phyloP scores from a whole-genome alignment of 169 alveolate species.

The Perkinsus marinus region DNA sequence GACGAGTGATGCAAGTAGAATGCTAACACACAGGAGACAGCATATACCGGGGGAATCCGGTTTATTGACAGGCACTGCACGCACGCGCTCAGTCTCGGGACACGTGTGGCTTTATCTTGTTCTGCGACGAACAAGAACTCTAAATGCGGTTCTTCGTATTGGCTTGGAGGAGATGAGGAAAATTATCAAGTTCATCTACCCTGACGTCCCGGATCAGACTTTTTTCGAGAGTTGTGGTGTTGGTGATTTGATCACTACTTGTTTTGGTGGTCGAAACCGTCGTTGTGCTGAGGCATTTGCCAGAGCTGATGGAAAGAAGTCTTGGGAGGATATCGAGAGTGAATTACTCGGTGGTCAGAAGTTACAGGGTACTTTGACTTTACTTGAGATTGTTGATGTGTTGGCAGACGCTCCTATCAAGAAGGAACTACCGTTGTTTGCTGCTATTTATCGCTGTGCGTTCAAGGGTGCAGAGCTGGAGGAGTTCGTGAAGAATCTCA shows the following conservation, averaged over 20 bases:
- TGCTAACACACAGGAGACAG: too few species aligned
- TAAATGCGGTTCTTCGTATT: constrained; percentile 77
- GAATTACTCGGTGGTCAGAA: constrained; percentile 75
- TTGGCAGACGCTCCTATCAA: background rate
- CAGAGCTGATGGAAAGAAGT: constrained; percentile 44
- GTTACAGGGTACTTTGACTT: constrained; percentile 49
- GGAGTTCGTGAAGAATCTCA: background rate
- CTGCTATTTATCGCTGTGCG: background rate
- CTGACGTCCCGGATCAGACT: constrained; percentile 49
- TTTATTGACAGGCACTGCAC: too few species aligned
- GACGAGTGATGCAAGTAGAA: too few species aligned
- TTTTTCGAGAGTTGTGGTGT: constrained; percentile 78
- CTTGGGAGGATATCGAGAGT: constrained; percentile 67
- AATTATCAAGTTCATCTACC: constrained; percentile 49
- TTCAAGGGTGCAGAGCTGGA: background rate
- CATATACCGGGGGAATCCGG: too few species aligned
- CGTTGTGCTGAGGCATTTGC: constrained; percentile 78
- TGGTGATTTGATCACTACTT: constrained; percentile 78
- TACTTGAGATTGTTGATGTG: background rate
- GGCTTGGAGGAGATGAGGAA: constrained; percentile 71
- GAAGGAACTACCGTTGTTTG: background rate
- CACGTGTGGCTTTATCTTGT: too few species aligned
- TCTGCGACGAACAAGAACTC: constrained; percentile 77
- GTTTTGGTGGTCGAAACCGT: constrained; percentile 76
- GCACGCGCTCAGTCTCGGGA: too few species aligned